phyloP scores from a whole-genome alignment of 139 green algal species.

The Deuterostichococcus epilithicus region DNA sequence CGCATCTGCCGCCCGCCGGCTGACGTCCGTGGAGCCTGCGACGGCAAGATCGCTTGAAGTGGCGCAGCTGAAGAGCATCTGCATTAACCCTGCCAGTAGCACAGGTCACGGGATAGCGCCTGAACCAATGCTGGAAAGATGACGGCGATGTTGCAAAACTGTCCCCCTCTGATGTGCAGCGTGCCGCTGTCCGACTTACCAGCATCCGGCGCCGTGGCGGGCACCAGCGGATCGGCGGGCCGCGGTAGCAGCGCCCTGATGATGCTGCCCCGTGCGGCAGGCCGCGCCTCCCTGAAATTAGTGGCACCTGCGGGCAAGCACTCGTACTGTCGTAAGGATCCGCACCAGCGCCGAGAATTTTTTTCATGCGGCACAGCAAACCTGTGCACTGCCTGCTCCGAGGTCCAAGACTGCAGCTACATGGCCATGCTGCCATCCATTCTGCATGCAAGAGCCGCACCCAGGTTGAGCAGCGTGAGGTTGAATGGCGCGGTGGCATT shows the following conservation, averaged over 20 bases:
- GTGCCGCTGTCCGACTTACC: background rate
- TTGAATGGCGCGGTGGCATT: slow-evolving; percentile 46
- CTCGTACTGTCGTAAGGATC: too few species aligned
- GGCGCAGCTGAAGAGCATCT: background rate
- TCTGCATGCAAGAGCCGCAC: too few species aligned
- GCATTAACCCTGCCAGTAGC: background rate
- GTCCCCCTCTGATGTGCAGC: background rate
- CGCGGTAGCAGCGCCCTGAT: background rate
- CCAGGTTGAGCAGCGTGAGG: slow-evolving; percentile 70
- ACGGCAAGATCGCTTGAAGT: slow-evolving; percentile 2
- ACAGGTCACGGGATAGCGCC: background rate
- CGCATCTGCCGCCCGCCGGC: background rate
- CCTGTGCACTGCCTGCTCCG: too few species aligned
- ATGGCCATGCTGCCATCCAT: too few species aligned
- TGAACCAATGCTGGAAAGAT: background rate
- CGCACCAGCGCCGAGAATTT: too few species aligned
- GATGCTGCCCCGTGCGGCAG: background rate
- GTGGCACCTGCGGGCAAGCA: slow-evolving; percentile 20
- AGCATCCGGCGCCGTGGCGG: background rate
- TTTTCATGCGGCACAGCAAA: too few species aligned
- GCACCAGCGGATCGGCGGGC: background rate
- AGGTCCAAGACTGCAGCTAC: too few species aligned
- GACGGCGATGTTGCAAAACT: background rate
- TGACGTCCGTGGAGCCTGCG: background rate
- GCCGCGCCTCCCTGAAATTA: slow-evolving; percentile 29